A percentile compares a stretch with the other conserved stretches of the same genome.
These are phyloP conservation scores for Soucietia sequanensis DNA, from an alignment of 805 yeast genomes.

Conservation along the genomic window DNA sequence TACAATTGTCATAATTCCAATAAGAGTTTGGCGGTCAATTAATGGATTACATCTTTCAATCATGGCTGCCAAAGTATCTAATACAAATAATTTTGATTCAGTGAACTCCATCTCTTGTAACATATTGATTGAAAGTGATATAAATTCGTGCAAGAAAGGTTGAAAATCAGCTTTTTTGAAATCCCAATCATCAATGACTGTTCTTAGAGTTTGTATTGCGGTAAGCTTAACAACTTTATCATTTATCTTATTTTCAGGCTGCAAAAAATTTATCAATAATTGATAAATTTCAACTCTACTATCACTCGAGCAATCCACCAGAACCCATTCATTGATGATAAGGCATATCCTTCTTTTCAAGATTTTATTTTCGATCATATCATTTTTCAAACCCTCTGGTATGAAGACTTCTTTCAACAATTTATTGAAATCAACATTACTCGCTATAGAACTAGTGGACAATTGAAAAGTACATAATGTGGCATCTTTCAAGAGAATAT, in stretches of 20 bases:
- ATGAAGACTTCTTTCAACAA: conserved; percentile 58
- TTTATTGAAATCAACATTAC: conserved; percentile 66
- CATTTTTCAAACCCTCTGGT: conserved; percentile 58
- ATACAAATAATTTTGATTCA: conserved; percentile 73
- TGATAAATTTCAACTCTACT: conserved; percentile 59
- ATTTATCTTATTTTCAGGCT: conserved; percentile 42
- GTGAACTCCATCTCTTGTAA: conserved; percentile 53
- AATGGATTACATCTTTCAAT: conserved; percentile 66
- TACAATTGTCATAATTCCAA: conserved; percentile 52
- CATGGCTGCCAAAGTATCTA: conserved; percentile 65
- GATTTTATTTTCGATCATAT: conserved; percentile 52
- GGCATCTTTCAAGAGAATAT: conserved; percentile 72
- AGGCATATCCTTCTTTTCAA: conserved; percentile 75
- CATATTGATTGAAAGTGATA: conserved; percentile 48
- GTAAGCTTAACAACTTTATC: conserved; percentile 83
- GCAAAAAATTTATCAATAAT: conserved; percentile 51
- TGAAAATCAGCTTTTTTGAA: conserved; percentile 67
- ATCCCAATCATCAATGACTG: conserved; percentile 82
- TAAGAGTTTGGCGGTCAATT: conserved; percentile 49
- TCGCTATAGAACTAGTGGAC: conserved; percentile 64
- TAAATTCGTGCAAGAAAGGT: conserved; percentile 58
- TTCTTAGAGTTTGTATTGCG: conserved; percentile 65
- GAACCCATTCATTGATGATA: conserved; percentile 78
- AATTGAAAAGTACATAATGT: conserved; percentile 81
- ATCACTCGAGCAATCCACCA: conserved; percentile 59